Evolutionary conservation across 352 stramenopile genomes (phyloP), one percentile per base, ranked within the genome.

Genomic region (Thalassiosira hispida): DNA sequence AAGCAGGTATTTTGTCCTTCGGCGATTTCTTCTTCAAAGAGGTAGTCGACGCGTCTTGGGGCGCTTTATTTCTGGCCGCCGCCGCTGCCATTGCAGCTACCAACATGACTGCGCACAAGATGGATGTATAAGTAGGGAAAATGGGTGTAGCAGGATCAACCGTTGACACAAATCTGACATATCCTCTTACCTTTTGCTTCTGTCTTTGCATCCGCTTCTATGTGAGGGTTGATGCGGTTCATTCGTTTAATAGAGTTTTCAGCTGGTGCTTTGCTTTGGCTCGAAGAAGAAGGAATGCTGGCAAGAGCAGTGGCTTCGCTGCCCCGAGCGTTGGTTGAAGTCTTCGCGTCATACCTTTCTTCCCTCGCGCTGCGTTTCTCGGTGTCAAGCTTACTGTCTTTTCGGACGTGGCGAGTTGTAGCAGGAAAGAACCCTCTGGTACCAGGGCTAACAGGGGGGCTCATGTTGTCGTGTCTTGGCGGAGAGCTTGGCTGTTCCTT

Each of bases 401-500:
- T 11, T 60, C 40, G 25, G 9, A 49, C 27, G 44, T 47, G 12
- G 47, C 49, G 47, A 60, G 52, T 65, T 33, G 65, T 74, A 20
- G 65, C 65, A 27, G 65, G 65, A 57, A 74, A 74, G 35, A 74
- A 74, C 6, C 66, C 52, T 9, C 18, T 56, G 3, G 12, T 29
- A 4, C 9, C 35, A 23, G 46, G 46, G 27, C 22, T 46, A 20
- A 42, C 31, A 38, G 31, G 31, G 8, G 31, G 8, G 8, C 31
- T 9, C 8, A 38, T 38, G 3, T 8, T 38, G 31, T 38, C 47
- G 23, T 2, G 8, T 38, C 3, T 38, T 38, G 11, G 38, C 25
- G 22, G 23, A 20, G n/a, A 33, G 22, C 22, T 31, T 31, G 47
- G 18, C 47, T 31, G 47, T 31, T 20, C 31, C 47, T n/a, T n/a